phyloP scores from a whole-genome alignment of 371 early-diverging fungal genomes.

The Mortierella sp. region DNA sequence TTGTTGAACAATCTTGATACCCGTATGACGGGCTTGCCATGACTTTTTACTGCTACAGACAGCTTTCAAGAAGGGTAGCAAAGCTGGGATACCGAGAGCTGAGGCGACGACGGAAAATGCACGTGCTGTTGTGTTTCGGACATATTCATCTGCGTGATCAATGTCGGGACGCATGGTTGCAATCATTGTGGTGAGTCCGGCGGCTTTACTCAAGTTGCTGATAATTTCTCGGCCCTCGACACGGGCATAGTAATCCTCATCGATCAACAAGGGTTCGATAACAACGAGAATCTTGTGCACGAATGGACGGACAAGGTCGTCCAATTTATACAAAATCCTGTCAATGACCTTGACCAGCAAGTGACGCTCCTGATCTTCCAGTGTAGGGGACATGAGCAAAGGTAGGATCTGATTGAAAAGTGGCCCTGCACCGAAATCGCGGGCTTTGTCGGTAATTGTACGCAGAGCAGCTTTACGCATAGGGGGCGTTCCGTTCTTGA shows the following conservation, averaged over 20 bases:
- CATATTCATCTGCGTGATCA: conserved; percentile 97
- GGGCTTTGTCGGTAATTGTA: conserved; percentile 96
- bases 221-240: conserved; percentile 98
- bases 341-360: conserved; percentile 97
- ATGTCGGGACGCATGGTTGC: conserved; percentile 98
- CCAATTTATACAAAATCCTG: conserved; percentile 94
- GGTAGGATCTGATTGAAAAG: conserved; percentile 98
- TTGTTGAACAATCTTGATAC: conserved; percentile 97
- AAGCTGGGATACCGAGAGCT: conserved; percentile 95
- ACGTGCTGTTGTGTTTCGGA: conserved; percentile 97
- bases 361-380: conserved; percentile 99
- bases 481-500: conserved; percentile 98
- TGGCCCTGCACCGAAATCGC: conserved; percentile 95
- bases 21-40: conserved; percentile 99
- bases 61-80: conserved; percentile 96
- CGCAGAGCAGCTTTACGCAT: conserved; percentile 94
- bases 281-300: conserved; percentile 98
- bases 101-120: conserved; percentile 98
- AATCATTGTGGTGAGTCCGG: conserved; percentile 98
- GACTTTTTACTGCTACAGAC: conserved; percentile 96
- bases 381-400: conserved; percentile 94
- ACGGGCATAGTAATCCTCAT: conserved; percentile 97
- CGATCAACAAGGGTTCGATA: conserved; percentile 97
- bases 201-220: conserved; percentile 97
- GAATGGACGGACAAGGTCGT: conserved; percentile 95